These are phyloP conservation scores for Yarrowia sp. DNA, from an alignment of 805 yeast species.

Conservation along the genomic window DNA sequence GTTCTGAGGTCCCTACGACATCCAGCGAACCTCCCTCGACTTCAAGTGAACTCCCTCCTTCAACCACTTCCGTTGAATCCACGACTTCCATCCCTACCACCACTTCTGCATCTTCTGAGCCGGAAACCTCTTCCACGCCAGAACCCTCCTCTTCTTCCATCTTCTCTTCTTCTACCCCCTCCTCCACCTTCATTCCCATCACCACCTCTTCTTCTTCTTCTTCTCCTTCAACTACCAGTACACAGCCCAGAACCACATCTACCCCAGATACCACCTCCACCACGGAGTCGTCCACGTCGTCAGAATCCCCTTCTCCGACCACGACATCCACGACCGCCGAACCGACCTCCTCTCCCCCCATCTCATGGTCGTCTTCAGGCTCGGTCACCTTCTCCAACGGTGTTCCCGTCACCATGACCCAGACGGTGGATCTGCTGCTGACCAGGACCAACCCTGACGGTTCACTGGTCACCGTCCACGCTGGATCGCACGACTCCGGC, in stretches of 20 bases:
- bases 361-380: constrained; percentile 24
- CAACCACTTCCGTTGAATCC: neutral
- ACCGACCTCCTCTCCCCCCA: constrained; percentile 19
- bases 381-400: constrained; percentile 34
- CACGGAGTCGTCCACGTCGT: constrained; percentile 4
- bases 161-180: neutral
- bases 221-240: neutral
- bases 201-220: neutral
- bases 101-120: neutral
- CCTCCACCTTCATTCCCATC: neutral
- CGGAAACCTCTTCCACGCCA: neutral
- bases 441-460: constrained; percentile 34
- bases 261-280: neutral
- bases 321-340: constrained; percentile 1
- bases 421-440: constrained; percentile 24
- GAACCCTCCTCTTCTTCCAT: constrained; percentile 10
- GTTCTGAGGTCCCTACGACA: neutral
- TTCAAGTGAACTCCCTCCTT: neutral
- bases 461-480: constrained; percentile 22
- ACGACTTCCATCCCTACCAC: neutral
- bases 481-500: constrained; percentile 2
- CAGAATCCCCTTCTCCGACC: constrained; percentile 4
- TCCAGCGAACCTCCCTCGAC: neutral
- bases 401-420: constrained; percentile 20
- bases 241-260: neutral